Conservation (phyloP, 2,329 filamentous ascomycete genomes). For the Aspergillus brasiliensis region DNA sequence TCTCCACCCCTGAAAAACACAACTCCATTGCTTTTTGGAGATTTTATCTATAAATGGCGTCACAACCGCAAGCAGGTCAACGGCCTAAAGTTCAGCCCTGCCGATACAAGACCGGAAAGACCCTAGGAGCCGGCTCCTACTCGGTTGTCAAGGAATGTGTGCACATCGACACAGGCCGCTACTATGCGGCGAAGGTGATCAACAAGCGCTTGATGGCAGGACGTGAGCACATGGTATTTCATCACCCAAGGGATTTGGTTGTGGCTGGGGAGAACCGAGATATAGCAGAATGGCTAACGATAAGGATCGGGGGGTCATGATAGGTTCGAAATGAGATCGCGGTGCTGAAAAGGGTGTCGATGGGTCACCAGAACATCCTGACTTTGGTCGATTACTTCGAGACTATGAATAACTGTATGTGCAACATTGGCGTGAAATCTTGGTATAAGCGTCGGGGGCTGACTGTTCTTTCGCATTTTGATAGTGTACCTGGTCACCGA, state of each 20-base stretch:
- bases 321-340: constrained; percentile 97
- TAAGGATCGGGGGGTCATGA: constrained; percentile 7
- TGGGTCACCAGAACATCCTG: constrained; percentile 97
- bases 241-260: background rate
- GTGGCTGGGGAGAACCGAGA: constrained; percentile 1
- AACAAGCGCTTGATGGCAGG: constrained; percentile 98
- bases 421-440: background rate
- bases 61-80: constrained; percentile 32
- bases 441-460: constrained; percentile 10
- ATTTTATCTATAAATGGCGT: constrained; percentile 29
- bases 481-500: constrained; percentile 93
- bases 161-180: constrained; percentile 94
- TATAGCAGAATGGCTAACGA: constrained; percentile 14
- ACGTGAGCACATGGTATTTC: constrained; percentile 87
- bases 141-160: constrained; percentile 99
- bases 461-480: constrained; percentile 11
- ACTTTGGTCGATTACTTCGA: constrained; percentile 99
- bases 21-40: background rate
- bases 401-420: constrained; percentile 91
- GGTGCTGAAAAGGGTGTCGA: constrained; percentile 94
- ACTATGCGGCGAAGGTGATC: constrained; percentile 99
- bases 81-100: constrained; percentile 82
- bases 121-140: constrained; percentile 92
- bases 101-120: constrained; percentile 98
- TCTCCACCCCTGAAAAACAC: background rate